Base-by-base conservation (phyloP, 495 filamentous ascomycete species). In the Penicillium fimorum region DNA sequence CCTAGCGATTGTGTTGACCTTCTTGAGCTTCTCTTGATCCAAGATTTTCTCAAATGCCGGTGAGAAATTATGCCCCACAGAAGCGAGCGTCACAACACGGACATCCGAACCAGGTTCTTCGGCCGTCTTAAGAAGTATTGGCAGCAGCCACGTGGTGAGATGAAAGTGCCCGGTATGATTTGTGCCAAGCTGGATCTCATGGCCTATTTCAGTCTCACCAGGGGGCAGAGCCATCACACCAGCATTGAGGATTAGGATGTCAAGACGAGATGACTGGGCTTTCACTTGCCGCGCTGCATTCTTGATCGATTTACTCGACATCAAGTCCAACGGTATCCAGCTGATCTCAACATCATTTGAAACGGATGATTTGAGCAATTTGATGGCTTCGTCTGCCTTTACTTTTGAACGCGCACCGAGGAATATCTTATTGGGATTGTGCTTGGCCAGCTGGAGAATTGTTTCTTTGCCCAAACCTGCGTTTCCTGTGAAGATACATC, bases 181-280 rank as follows among this genome's bases (percentile, higher is more conserved):
- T 40, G 77, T 73, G 9, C 73, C 83, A 15, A 89, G 73, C 57
- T 87, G 84, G 38, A 75, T 67, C 62, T 88, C 86, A 50, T 80
- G 67, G 5, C 76, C 76, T 27, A 74, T 56, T 44, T 59, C 70
- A 54, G 66, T 81, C 51, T 63, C 60, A 8, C 68, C 66, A 49
- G 65, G 62, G 62, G 73, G 70, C 33, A 78, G 45, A 27, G 75
- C 71, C 86, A 89, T 88, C 50, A 88, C 77, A 5, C 81, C 87
- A 12, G 87, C 85, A 46, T 76, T 76, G 29, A 72, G 86, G 66
- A 89, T 82, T 4, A 89, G 61, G 25, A 87, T 80, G 66, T 89
- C 83, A 38, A 90, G 76, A 35, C 82, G 70, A 42, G 76, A 59
- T 33, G 83, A 81, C 41, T 72, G 57, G 67, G 46, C 67, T 29